Evolutionary conservation across 73 alveolate genomes (phyloP), one percentile per base, ranked within the genome.

Genomic region (Blepharisma japonicum): DNA sequence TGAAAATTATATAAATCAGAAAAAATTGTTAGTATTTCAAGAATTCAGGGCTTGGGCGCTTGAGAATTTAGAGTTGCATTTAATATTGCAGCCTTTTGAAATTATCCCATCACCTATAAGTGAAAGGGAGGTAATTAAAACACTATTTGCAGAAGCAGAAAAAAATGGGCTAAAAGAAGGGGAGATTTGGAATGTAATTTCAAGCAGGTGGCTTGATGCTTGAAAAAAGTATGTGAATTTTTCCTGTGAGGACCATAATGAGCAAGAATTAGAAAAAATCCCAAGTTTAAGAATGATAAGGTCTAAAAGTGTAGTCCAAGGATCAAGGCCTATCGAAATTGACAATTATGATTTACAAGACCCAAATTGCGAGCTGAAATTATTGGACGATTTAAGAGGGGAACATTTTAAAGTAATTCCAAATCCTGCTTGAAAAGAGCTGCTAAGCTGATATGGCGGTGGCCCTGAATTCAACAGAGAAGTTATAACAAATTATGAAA

Each of bases 61-160:
- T 53, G 84, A 51, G 14, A 79, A 82, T 77, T 68, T 86, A 18
- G 81, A 86, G n/a, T 71, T 86, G 39, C 80, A 86, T 86, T 11
- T 14, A 61, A 39, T 39, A 14, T 61, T 61, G 74, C 14, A 14
- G 11, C 74, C 74, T 20, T 90, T 90, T 80, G 94, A 87, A 68
- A 49, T 90, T 21, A 79, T 90, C 4, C 96, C 96, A 45, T 78
- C 90, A 6, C 94, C 94, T 18, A 76, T 56, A 4, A 87, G 86
- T 67, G 96, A 90, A 71, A 68, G 87, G 54, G 79, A 87, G 61
- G 70, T 77, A 9, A 78, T 87, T 1, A 50, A 50, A 20, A 87
- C 76, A 45, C 72, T 88, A 49, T 46, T 83, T 6, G 9, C n/a
- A 71, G 55, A 67, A 25, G 20, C 9, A 47, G 23, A 61, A 61